phyloP scores from a whole-genome alignment of 257 asterid species.

The Nicotiana sylvestris region DNA sequence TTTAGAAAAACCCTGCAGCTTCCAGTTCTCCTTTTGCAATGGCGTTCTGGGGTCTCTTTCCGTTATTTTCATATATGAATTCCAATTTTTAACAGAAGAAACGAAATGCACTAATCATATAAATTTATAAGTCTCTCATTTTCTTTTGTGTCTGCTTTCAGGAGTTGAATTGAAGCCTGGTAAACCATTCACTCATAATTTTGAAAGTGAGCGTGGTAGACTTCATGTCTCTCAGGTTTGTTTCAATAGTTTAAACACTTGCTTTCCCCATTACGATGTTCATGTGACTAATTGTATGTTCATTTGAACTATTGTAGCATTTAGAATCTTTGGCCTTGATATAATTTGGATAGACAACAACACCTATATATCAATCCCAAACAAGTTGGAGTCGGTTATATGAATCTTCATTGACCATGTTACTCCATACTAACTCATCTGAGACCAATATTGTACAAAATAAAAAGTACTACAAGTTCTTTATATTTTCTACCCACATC shows the following conservation, averaged over 20 bases:
- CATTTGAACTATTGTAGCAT: neutral
- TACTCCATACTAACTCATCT: too few relatives aligned
- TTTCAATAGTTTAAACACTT: neutral
- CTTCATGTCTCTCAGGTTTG: constrained; percentile 88
- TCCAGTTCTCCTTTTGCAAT: constrained; percentile 8
- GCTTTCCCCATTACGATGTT: neutral
- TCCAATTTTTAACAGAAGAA: neutral
- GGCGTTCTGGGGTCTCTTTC: constrained; percentile 40
- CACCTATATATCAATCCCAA: too few relatives aligned
- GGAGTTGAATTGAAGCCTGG: constrained; percentile 82
- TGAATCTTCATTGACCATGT: too few relatives aligned
- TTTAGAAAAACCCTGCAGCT: constrained; percentile 15
- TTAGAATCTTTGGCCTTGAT: neutral
- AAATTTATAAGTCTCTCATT: neutral
- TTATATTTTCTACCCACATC: too few relatives aligned
- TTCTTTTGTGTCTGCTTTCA: constrained; percentile 13
- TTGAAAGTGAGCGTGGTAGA: constrained; percentile 46
- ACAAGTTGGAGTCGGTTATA: too few relatives aligned
- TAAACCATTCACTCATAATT: constrained; percentile 46
- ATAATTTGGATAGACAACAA: neutral
- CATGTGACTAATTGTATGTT: neutral
- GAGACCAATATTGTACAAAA: too few relatives aligned
- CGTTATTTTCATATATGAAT: neutral
- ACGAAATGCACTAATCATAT: neutral
- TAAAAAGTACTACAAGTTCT: too few relatives aligned